phyloP scores from a whole-genome alignment of 2,329 filamentous ascomycete species.

The Paraphaeosphaeria sporulosa region DNA sequence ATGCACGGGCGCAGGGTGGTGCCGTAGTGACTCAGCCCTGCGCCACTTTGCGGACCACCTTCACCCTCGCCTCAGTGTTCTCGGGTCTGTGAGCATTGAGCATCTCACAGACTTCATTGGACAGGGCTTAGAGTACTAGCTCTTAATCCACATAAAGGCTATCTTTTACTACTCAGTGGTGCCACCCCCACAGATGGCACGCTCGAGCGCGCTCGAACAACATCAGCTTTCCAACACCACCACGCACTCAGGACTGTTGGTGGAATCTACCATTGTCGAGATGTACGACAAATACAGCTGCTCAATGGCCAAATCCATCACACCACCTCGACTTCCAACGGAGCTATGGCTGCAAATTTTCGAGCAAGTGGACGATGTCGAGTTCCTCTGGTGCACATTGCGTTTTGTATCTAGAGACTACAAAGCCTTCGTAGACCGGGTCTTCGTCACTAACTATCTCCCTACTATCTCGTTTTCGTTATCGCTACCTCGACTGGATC shows the following conservation, averaged over 20 bases:
- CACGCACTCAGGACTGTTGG: background rate
- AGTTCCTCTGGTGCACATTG: conserved; percentile 29
- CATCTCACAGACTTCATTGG: background rate
- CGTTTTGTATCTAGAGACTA: conserved; percentile 26
- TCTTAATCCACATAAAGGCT: too few species aligned
- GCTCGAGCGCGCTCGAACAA: too few species aligned
- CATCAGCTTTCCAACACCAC: background rate
- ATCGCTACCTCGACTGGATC: conserved; percentile 30
- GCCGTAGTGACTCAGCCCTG: conserved; percentile 4
- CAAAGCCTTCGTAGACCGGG: conserved; percentile 26
- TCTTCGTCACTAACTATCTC: conserved; percentile 27
- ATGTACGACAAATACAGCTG: background rate
- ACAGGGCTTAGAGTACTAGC: too few species aligned
- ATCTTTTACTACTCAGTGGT: too few species aligned
- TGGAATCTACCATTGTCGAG: background rate
- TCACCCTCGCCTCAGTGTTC: background rate
- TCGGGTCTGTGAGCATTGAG: background rate
- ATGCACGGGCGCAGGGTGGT: background rate
- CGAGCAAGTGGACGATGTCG: conserved; percentile 11
- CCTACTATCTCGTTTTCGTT: conserved; percentile 21
- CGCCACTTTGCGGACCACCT: background rate
- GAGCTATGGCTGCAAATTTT: conserved; percentile 18
- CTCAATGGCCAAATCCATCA: background rate
- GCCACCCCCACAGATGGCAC: too few species aligned
- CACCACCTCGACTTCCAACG: conserved; percentile 6